Evolutionary conservation across 1,284 basidiomycete genomes (phyloP).

Genomic region (Garcileccinum viscosum): DNA sequence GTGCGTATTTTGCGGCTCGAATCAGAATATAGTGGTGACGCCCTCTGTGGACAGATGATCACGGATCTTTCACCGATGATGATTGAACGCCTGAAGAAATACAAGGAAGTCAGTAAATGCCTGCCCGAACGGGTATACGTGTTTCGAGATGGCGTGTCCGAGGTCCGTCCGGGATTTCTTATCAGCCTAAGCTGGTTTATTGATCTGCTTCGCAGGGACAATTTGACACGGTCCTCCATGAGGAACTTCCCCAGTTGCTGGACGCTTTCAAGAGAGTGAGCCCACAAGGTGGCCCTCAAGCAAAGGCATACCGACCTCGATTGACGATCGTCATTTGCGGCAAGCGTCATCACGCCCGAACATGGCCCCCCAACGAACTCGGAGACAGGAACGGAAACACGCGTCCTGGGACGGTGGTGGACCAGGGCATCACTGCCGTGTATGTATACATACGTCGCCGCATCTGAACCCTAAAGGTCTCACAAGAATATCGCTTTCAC

Average conservation of each 20-base stretch:
- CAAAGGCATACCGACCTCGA: conserved; percentile 59
- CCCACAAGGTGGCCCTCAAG: conserved; percentile 31
- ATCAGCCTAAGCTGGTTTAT: neutral
- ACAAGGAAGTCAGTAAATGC: conserved; percentile 55
- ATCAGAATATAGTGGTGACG: neutral
- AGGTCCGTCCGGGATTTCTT: conserved; percentile 54
- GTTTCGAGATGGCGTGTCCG: conserved; percentile 72
- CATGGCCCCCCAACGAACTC: conserved; percentile 58
- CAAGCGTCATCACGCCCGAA: conserved; percentile 78
- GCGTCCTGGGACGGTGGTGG: conserved; percentile 75
- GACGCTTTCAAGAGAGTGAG: conserved; percentile 64
- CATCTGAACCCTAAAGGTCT: conserved; percentile 2
- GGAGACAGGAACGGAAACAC: conserved; percentile 74
- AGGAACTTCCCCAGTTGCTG: conserved; percentile 66
- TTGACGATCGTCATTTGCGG: conserved; percentile 80
- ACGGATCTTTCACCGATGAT: conserved; percentile 69
- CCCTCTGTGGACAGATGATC: conserved; percentile 59
- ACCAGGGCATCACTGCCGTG: conserved; percentile 74
- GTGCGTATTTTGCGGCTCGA: conserved; percentile 41
- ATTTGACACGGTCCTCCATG: conserved; percentile 61
- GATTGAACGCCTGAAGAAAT: conserved; percentile 65
- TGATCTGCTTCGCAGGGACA: conserved; percentile 58
- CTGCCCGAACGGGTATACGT: conserved; percentile 64
- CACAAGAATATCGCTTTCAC: conserved; percentile 8
- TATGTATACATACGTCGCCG: conserved; percentile 42